Percentiles rank a stretch among this genome's conserved stretches.
Conservation (phyloP, 78 protist genomes). For the Dictyostelium firmibasis region DNA sequence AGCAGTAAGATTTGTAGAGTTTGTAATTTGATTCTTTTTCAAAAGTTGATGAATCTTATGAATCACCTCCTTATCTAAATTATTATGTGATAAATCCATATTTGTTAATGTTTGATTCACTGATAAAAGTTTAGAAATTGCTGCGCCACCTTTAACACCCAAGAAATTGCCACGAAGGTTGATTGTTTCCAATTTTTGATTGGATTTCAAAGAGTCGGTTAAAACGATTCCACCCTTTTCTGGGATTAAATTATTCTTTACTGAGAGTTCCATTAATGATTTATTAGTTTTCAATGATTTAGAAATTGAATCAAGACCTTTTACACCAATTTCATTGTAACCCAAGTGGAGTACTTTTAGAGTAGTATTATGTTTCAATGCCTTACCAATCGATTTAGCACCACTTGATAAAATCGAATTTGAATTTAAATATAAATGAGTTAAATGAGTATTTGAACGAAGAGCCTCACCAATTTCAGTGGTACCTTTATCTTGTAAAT, state of each 20-base stretch:
- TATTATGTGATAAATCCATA: constrained; percentile 52
- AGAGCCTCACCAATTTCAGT: constrained; percentile 34
- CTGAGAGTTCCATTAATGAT: constrained; percentile 16
- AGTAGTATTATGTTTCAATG: constrained; percentile 15
- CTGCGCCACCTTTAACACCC: constrained; percentile 29
- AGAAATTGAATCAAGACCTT: constrained; percentile 26
- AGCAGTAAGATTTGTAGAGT: not conserved
- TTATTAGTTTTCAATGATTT: constrained; percentile 23
- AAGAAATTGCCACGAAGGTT: constrained; percentile 53
- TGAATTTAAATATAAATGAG: constrained; percentile 18
- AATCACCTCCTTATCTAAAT: not conserved
- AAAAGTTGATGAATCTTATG: constrained; percentile 1
- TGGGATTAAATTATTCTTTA: constrained; percentile 38
- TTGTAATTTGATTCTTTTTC: constrained; percentile 1
- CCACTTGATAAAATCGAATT: constrained; percentile 30
- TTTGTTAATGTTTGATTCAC: constrained; percentile 3
- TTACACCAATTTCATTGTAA: constrained; percentile 42
- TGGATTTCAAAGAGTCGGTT: constrained; percentile 6
- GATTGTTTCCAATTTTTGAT: constrained; percentile 5
- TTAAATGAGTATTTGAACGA: not conserved
- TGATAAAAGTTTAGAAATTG: not conserved
- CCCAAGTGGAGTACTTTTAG: constrained; percentile 41
- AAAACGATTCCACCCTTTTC: constrained; percentile 25
- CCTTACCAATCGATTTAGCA: constrained; percentile 36
- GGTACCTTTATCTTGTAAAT: constrained; percentile 55